Percentiles rank a stretch among this genome's conserved stretches.
These are phyloP conservation scores for Metschnikowia henanensis DNA, from an alignment of 805 yeast species.

Conservation along the genomic window DNA sequence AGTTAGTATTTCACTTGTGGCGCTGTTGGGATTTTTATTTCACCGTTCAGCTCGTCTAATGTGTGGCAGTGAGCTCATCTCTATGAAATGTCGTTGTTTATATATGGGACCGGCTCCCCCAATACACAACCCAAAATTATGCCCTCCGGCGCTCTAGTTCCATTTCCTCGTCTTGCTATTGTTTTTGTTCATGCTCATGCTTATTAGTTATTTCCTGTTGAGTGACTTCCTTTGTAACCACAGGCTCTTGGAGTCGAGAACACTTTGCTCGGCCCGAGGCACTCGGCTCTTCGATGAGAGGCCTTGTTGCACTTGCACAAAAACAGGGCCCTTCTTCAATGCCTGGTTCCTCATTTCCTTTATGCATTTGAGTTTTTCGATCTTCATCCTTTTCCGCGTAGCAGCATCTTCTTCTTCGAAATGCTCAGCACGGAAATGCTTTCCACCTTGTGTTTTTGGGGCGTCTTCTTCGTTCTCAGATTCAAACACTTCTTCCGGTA, in stretches of 20 bases:
- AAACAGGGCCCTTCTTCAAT: slow-evolving; percentile 41
- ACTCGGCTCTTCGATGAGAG: slow-evolving; percentile 26
- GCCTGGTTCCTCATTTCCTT: slow-evolving; percentile 25
- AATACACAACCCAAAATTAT: not conserved
- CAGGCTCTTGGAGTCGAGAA: slow-evolving; percentile 31
- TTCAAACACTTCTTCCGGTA: slow-evolving; percentile 41
- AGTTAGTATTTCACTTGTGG: too few species aligned
- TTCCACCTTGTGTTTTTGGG: slow-evolving; percentile 18
- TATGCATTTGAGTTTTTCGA: slow-evolving; percentile 33
- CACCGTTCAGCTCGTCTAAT: too few species aligned
- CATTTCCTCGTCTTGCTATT: too few species aligned
- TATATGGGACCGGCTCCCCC: not conserved
- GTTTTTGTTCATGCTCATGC: not conserved
- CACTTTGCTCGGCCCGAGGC: slow-evolving; percentile 36
- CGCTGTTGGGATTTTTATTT: too few species aligned
- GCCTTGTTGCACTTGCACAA: slow-evolving; percentile 34
- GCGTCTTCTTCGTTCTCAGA: slow-evolving; percentile 19
- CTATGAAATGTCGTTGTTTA: not conserved
- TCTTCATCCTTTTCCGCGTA: slow-evolving; percentile 29
- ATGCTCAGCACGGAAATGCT: slow-evolving; percentile 34
- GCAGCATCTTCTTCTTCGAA: slow-evolving; percentile 32
- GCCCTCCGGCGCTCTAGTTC: too few species aligned
- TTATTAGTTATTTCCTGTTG: slow-evolving; percentile 25
- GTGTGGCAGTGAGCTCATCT: not conserved
- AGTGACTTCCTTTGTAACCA: slow-evolving; percentile 44